Conservation (phyloP, 2,329 filamentous ascomycete species). For the Alternaria arbusti region DNA sequence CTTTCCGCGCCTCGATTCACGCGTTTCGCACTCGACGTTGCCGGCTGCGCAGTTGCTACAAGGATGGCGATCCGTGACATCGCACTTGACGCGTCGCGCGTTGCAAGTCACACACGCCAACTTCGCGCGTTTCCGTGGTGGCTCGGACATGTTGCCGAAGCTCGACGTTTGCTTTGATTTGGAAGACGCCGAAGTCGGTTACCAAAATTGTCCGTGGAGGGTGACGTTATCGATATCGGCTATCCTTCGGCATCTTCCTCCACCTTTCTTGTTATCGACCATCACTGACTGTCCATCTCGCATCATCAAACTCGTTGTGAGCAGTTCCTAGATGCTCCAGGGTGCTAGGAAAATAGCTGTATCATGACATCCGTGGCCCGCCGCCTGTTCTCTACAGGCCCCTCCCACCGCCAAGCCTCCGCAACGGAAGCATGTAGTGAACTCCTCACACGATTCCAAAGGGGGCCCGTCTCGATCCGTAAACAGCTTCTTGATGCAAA, state of each 20-base stretch:
- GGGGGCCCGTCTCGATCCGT: slow-evolving; percentile 35
- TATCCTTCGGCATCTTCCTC: slow-evolving; percentile 13
- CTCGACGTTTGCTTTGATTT: slow-evolving; percentile 12
- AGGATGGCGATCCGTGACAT: slow-evolving; percentile 54
- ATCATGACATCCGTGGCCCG: slow-evolving; percentile 27
- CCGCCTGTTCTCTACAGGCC: slow-evolving; percentile 27
- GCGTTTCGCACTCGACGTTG: slow-evolving; percentile 50
- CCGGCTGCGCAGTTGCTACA: slow-evolving; percentile 52
- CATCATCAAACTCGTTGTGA: background rate
- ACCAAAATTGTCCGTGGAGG: slow-evolving; percentile 12
- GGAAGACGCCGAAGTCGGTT: slow-evolving; percentile 32
- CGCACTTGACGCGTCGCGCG: slow-evolving; percentile 54
- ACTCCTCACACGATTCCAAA: slow-evolving; percentile 39
- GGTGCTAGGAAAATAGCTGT: no score
- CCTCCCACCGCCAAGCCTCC: slow-evolving; percentile 23
- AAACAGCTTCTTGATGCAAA: slow-evolving; percentile 43
- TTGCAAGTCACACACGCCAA: slow-evolving; percentile 55
- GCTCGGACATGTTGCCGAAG: slow-evolving; percentile 24
- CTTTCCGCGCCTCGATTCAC: slow-evolving; percentile 54
- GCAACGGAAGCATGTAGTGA: slow-evolving; percentile 39
- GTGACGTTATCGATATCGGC: slow-evolving; percentile 27
- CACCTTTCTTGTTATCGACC: background rate
- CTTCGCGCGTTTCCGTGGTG: slow-evolving; percentile 47
- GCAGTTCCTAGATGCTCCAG: no score
- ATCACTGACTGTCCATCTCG: background rate